These are phyloP conservation scores for Phialemonium atrogriseum DNA, from an alignment of 2,329 filamentous ascomycete species.

Conservation along the genomic window DNA sequence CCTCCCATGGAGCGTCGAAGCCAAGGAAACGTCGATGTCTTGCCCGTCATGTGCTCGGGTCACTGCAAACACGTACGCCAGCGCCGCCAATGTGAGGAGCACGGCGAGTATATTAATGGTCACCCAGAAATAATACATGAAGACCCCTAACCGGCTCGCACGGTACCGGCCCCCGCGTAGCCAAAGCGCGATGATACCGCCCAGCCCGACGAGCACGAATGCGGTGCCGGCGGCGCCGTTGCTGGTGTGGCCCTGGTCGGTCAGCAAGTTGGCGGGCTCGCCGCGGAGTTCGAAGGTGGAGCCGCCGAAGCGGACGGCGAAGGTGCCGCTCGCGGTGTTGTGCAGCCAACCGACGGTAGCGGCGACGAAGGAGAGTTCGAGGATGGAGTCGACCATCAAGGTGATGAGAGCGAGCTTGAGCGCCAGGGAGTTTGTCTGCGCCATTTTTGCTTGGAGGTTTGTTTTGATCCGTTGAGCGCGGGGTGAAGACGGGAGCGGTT, in stretches of 20 bases:
- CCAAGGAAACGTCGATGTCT: conserved; percentile 20
- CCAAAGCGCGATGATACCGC: conserved; percentile 21
- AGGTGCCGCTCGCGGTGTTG: conserved; percentile 17
- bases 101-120: conserved; percentile 22
- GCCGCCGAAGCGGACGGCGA: conserved; percentile 15
- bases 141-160: conserved; percentile 7
- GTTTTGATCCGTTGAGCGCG: no score
- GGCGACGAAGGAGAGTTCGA: conserved; percentile 30
- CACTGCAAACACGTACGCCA: conserved; percentile 27
- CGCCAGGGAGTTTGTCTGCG: conserved; percentile 1
- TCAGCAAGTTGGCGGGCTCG: conserved; percentile 22
- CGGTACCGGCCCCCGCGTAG: conserved; percentile 19
- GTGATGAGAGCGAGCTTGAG: conserved; percentile 19
- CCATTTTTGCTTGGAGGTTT: no score
- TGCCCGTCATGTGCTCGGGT: conserved; percentile 20
- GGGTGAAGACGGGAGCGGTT: no score
- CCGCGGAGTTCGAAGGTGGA: conserved; percentile 18
- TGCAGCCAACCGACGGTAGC: conserved; percentile 30
- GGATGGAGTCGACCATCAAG: conserved; percentile 25
- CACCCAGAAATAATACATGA: conserved; percentile 26
- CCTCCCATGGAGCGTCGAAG: conserved; percentile 11
- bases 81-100: conserved; percentile 25
- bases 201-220: conserved; percentile 24
- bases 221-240: conserved; percentile 31
- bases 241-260: conserved; percentile 31